A percentile compares a stretch with the other conserved stretches of the same genome.
These are phyloP conservation scores for Lentinula lateritia DNA, from an alignment of 768 basidiomycete genomes.

Conservation along the genomic window DNA sequence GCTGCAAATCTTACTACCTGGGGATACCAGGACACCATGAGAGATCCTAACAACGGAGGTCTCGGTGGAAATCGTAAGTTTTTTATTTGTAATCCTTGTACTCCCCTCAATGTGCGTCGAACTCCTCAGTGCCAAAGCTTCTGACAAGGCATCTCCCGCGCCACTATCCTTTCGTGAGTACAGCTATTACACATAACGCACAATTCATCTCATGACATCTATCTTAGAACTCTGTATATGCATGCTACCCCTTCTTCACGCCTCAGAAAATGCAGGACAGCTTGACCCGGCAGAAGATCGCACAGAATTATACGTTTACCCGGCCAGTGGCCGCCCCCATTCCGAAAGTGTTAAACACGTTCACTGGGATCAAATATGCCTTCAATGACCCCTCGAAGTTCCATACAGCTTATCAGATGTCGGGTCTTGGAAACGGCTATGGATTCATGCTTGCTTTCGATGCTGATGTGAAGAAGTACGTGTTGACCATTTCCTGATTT, in stretches of 20 bases:
- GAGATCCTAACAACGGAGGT: conserved; percentile 35
- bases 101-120: background rate
- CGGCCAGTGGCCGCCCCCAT: conserved; percentile 26
- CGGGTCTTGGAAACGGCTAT: conserved; percentile 23
- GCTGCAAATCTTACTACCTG: conserved; percentile 73
- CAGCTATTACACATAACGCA: background rate
- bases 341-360: conserved; percentile 26
- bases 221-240: conserved; percentile 39
- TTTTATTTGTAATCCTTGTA: background rate
- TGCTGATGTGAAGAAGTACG: conserved; percentile 21
- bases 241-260: conserved; percentile 63
- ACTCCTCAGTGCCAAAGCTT: conserved; percentile 32
- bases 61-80: conserved; percentile 28
- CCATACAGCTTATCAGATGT: conserved; percentile 30
- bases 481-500: background rate
- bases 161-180: conserved; percentile 30
- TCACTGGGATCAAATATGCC: conserved; percentile 26
- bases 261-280: conserved; percentile 37
- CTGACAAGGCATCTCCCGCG: conserved; percentile 39
- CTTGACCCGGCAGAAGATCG: conserved; percentile 33
- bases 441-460: conserved; percentile 37
- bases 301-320: conserved; percentile 34
- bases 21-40: conserved; percentile 56
- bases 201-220: background rate
- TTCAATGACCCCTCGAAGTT: conserved; percentile 30